Base-by-base conservation (phyloP, 495 filamentous ascomycete genomes). In the Cudoniella acicularis region DNA sequence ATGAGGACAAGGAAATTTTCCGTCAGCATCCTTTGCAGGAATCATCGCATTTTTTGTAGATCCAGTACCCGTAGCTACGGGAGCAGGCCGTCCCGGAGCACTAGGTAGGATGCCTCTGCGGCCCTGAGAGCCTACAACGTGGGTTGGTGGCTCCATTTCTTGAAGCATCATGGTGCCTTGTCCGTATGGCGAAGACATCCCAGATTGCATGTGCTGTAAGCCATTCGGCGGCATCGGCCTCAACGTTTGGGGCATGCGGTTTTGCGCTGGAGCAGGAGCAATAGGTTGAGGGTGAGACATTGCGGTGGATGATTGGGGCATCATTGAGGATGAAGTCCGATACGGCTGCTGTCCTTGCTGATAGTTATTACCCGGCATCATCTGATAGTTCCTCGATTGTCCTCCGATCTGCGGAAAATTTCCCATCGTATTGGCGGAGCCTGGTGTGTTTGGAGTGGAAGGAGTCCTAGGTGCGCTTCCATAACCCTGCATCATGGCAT, bases 1-100 rank as follows among this genome's bases (percentile, higher is more conserved):
- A 73, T 97, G 90, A 63, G 89, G 90, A 75, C 94, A 98, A 42
- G 93, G 92, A 69, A 91, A 98, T 79, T 98, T 98, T 57, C 92
- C 92, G 69, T 97, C 92, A 10, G 90, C 88, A 72, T 96, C 91
- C 76, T 98, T 98, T 64, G 86, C 83, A 11, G 93, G 92, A 36
- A 93, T 91, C 41, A 87, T 81, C 25, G 88, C 84, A 57, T 82
- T 85, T 73, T 92, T 95, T 1, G 87, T 84, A 27, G 83, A 75
- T n/a, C 84, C 82, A 10, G 80, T 79, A 3, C 78, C 80, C 11
- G 75, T 70, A 10, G 80, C 77, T 16, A 81, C 72, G 21, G 87
- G 82, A 3, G 87, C 82, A 59, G 88, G 85, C 58, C 90, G 82
- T 57, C 91, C 91, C 24, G 90, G 89, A 61, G 91, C 88, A 66